A percentile compares a stretch with the other conserved stretches of the same genome.
phyloP scores from a whole-genome alignment of 2,329 filamentous ascomycete species.

The Sarocladium oryzae region DNA sequence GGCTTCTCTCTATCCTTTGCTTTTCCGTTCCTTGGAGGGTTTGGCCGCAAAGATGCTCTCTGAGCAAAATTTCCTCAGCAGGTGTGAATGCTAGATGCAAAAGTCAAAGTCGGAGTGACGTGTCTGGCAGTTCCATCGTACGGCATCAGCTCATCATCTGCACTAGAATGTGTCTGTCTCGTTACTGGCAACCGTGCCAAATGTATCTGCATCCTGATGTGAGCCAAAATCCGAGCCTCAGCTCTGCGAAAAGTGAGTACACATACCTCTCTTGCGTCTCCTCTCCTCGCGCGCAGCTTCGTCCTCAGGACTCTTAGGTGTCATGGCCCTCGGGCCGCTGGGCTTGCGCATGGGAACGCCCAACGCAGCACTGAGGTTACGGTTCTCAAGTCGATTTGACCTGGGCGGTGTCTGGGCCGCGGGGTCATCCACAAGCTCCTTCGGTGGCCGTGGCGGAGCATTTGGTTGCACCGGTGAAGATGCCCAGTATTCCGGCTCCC shows the following conservation, averaged over 20 bases:
- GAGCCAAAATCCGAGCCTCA: background rate
- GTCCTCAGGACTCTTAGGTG: slow-evolving; percentile 45
- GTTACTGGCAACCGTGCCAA: slow-evolving; percentile 26
- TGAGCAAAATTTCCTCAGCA: too few species aligned
- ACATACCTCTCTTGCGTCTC: slow-evolving; percentile 52
- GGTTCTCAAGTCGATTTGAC: slow-evolving; percentile 46
- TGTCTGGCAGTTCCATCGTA: too few species aligned
- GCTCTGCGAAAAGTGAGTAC: too few species aligned
- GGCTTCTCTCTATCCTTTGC: background rate
- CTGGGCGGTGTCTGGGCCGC: slow-evolving; percentile 38
- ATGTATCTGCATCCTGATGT: slow-evolving; percentile 22
- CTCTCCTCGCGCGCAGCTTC: slow-evolving; percentile 40
- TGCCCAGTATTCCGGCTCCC: slow-evolving; percentile 37
- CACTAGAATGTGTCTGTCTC: slow-evolving; percentile 31
- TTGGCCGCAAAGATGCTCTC: too few species aligned
- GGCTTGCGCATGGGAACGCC: slow-evolving; percentile 47
- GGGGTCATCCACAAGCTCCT: slow-evolving; percentile 48
- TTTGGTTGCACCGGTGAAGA: slow-evolving; percentile 35
- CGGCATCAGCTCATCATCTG: background rate
- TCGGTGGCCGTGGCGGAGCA: slow-evolving; percentile 53
- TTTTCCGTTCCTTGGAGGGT: too few species aligned
- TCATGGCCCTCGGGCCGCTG: slow-evolving; percentile 56
- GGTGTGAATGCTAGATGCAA: too few species aligned
- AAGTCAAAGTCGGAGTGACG: too few species aligned
- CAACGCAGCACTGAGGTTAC: slow-evolving; percentile 48